phyloP scores from a whole-genome alignment of 345 rosid genomes.

The Turritis glabra region DNA sequence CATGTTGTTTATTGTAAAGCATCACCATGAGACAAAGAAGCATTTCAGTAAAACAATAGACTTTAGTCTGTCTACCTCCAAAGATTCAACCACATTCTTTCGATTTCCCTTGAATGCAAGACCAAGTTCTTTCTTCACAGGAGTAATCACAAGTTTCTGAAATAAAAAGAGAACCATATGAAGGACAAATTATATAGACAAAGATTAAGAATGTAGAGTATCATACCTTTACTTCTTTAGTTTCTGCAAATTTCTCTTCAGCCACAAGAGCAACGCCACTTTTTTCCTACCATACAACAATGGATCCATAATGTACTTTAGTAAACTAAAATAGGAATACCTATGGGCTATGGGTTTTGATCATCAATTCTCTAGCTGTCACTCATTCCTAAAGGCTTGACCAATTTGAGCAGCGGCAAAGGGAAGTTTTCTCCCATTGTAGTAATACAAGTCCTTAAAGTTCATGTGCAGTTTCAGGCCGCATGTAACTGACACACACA shows the following conservation, averaged over 20 bases:
- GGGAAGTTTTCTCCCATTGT: constrained; percentile 89
- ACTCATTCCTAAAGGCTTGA: constrained; percentile 94
- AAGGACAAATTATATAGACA: not conserved
- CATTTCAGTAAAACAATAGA: not conserved
- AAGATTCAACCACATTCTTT: constrained; percentile 70
- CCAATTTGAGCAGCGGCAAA: constrained; percentile 99
- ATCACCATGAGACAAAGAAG: not conserved
- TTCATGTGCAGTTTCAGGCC: constrained; percentile 97
- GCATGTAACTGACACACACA: constrained; percentile 69
- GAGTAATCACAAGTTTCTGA: constrained; percentile 75
- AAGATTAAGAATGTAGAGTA: not conserved
- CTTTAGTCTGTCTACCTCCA: constrained; percentile 51
- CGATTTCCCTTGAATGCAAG: constrained; percentile 79
- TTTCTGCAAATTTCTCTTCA: constrained; percentile 80
- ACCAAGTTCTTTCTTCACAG: constrained; percentile 80
- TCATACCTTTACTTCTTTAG: constrained; percentile 83
- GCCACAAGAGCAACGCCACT: constrained; percentile 85
- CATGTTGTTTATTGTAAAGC: not conserved
- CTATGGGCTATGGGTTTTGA: not conserved
- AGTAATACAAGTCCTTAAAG: constrained; percentile 81
- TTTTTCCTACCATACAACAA: constrained; percentile 60
- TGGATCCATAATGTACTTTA: constrained; percentile 7
- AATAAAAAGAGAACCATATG: constrained; percentile 1
- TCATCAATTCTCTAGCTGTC: not conserved
- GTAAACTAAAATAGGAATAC: not conserved